Percentiles rank a stretch among this genome's conserved stretches.
These are phyloP conservation scores for Pholiota conissans DNA, from an alignment of 768 basidiomycete genomes.

Conservation along the genomic window DNA sequence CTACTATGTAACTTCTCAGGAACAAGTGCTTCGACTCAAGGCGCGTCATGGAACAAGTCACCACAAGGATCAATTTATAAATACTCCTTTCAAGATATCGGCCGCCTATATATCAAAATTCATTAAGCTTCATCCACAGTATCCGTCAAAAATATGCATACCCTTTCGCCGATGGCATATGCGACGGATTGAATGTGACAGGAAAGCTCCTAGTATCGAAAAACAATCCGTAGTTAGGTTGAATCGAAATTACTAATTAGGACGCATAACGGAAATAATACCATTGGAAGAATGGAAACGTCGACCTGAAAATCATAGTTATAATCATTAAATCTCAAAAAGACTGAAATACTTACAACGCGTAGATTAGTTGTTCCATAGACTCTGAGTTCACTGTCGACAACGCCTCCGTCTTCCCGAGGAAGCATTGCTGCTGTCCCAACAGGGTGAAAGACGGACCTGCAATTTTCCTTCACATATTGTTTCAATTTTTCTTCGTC, in stretches of 20 bases:
- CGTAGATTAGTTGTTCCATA: constrained; percentile 13
- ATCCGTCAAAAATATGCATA: too few species aligned
- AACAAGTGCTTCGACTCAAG: too few species aligned
- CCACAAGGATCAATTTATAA: too few species aligned
- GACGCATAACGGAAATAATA: not conserved
- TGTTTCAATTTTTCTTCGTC: constrained; percentile 1
- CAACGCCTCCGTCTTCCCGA: constrained; percentile 9
- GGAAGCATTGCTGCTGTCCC: constrained; percentile 16
- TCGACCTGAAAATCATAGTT: not conserved
- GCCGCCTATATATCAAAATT: too few species aligned
- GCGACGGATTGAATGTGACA: not conserved
- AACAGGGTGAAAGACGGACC: constrained; percentile 13
- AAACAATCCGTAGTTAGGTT: too few species aligned
- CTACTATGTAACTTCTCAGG: too few species aligned
- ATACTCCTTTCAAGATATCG: too few species aligned
- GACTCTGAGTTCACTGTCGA: constrained; percentile 7
- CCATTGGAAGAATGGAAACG: not conserved
- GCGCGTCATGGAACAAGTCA: too few species aligned
- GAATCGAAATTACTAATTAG: not conserved
- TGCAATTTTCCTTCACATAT: not conserved
- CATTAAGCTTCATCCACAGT: too few species aligned
- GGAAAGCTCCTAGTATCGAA: not conserved
- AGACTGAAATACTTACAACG: constrained; percentile 2
- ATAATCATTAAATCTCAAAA: too few species aligned
- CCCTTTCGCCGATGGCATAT: not conserved